phyloP scores from a whole-genome alignment of 108 stramenopile species.

The Nitzschia putrida region DNA sequence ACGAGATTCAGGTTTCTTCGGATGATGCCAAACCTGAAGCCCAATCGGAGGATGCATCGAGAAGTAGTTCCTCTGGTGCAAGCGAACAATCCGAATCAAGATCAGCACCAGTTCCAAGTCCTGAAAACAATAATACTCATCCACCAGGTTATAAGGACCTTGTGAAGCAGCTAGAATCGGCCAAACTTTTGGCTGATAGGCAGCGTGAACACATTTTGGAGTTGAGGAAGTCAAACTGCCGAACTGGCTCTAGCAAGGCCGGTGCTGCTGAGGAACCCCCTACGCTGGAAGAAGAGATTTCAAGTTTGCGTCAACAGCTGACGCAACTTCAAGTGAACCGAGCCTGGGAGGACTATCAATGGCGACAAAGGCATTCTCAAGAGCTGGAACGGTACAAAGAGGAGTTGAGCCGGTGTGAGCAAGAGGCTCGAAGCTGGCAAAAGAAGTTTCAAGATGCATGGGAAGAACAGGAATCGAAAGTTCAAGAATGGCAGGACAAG shows the following conservation, averaged over 20 bases:
- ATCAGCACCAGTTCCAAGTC: not conserved
- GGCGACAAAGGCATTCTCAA: not conserved
- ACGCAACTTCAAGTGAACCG: not conserved
- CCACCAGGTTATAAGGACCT: not conserved
- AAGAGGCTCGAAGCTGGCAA: not conserved
- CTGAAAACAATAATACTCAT: too few relatives aligned
- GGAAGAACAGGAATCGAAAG: not conserved
- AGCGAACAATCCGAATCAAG: not conserved
- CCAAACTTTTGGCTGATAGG: not conserved
- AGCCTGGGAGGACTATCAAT: not conserved
- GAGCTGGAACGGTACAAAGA: not conserved
- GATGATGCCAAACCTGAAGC: not conserved
- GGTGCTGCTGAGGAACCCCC: not conserved
- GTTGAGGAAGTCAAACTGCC: not conserved
- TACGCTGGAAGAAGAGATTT: too few relatives aligned
- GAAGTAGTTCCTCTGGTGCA: not conserved
- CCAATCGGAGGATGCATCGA: not conserved
- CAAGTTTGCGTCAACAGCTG: not conserved
- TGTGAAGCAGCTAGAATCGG: not conserved
- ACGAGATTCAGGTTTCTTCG: not conserved
- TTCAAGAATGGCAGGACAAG: not conserved
- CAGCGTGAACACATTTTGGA: not conserved
- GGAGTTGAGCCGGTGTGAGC: not conserved
- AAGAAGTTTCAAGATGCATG: not conserved
- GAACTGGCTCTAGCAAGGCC: not conserved